A percentile compares a stretch with the other conserved stretches of the same genome.
Evolutionary conservation across 345 rosid species (phyloP).

Genomic region (Isatis tinctoria): DNA sequence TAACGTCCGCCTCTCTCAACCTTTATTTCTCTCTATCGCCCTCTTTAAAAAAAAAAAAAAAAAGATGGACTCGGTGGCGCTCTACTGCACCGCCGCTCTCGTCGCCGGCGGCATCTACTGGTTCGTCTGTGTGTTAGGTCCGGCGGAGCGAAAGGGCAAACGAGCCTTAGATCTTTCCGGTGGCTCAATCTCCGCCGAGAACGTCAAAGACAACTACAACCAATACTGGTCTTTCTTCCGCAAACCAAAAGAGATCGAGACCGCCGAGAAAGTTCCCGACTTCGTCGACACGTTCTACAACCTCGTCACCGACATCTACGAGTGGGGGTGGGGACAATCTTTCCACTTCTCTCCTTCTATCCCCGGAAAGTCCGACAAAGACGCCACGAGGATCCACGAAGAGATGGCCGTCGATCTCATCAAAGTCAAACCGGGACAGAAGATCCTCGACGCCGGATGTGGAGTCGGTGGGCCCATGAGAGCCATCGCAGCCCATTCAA

Average conservation of each 20-base stretch:
- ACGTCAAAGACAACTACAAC: slow-evolving; percentile 69
- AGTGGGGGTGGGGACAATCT: slow-evolving; percentile 99
- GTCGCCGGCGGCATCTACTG: slow-evolving; percentile 74
- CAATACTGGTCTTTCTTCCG: slow-evolving; percentile 88
- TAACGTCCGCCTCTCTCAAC: background rate
- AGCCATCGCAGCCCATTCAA: slow-evolving; percentile 92
- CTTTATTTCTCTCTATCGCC: background rate
- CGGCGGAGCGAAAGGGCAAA: slow-evolving; percentile 78
- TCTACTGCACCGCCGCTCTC: slow-evolving; percentile 67
- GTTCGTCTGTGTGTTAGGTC: slow-evolving; percentile 85
- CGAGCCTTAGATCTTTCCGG: slow-evolving; percentile 77
- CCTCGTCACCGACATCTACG: slow-evolving; percentile 91
- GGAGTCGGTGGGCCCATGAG: slow-evolving; percentile 99
- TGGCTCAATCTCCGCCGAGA: slow-evolving; percentile 87
- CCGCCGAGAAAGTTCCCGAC: slow-evolving; percentile 77
- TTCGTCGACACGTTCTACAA: slow-evolving; percentile 95
- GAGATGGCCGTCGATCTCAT: slow-evolving; percentile 85
- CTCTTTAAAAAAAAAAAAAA: background rate
- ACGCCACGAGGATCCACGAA: slow-evolving; percentile 85
- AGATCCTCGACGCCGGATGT: slow-evolving; percentile 85
- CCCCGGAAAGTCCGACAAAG: slow-evolving; percentile 72
- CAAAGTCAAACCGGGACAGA: slow-evolving; percentile 47
- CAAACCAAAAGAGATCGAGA: slow-evolving; percentile 80
- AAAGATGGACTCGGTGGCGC: slow-evolving; percentile 52
- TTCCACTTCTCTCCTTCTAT: slow-evolving; percentile 93